A percentile compares a stretch with the other conserved stretches of the same genome.
These are phyloP conservation scores for Myriosclerotinia duriaeana DNA, from an alignment of 2,329 filamentous ascomycete genomes.

Conservation along the genomic window DNA sequence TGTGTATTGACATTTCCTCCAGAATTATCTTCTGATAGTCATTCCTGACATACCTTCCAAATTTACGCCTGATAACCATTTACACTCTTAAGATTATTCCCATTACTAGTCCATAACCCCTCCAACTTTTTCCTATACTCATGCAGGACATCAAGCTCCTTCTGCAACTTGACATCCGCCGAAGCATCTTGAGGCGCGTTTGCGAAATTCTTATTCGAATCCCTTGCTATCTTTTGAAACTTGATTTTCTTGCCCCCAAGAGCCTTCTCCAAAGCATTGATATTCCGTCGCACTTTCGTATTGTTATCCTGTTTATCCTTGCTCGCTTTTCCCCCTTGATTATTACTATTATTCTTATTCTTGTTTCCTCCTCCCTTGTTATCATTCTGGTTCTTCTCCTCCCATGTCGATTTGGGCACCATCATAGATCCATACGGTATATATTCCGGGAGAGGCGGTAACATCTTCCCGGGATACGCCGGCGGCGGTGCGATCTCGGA, in stretches of 20 bases:
- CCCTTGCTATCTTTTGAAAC: not conserved
- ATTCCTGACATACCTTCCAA: not conserved
- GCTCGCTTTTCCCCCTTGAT: not conserved
- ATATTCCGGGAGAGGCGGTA: slow-evolving; percentile 3
- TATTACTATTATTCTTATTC: too few relatives aligned
- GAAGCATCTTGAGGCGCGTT: not conserved
- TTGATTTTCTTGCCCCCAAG: not conserved
- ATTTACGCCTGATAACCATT: not conserved
- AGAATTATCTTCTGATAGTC: not conserved
- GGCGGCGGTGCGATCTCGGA: slow-evolving; percentile 23
- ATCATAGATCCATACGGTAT: slow-evolving; percentile 15
- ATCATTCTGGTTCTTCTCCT: not conserved
- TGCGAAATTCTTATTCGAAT: slow-evolving; percentile 7
- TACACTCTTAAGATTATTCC: not conserved
- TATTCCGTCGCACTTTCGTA: not conserved
- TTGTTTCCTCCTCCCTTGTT: not conserved
- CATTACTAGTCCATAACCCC: not conserved
- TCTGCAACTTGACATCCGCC: not conserved
- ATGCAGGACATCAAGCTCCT: slow-evolving; percentile 5
- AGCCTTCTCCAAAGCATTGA: slow-evolving; percentile 8
- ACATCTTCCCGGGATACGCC: slow-evolving; percentile 20
- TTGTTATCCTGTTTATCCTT: slow-evolving; percentile 10
- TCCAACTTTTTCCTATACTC: slow-evolving; percentile 16
- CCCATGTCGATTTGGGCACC: not conserved
- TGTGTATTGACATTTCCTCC: not conserved